These are phyloP conservation scores for Venturia asperata DNA, from an alignment of 2,329 filamentous ascomycete genomes.

Conservation along the genomic window DNA sequence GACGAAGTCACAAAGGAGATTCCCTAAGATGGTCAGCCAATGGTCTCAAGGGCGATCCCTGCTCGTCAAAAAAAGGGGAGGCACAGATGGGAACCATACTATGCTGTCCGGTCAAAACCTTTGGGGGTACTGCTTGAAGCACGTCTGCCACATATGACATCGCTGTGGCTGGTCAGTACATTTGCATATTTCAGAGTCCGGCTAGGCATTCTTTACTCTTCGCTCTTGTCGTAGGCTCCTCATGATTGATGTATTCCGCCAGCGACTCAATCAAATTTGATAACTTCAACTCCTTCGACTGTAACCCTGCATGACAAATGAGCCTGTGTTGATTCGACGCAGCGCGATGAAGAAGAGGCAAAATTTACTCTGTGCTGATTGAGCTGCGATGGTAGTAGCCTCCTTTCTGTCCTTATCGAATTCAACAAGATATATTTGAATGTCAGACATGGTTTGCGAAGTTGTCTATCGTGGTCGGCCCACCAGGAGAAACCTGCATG, in stretches of 20 bases:
- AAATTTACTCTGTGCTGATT: constrained; percentile 36
- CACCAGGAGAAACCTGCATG: not conserved
- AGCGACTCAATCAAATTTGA: constrained; percentile 57
- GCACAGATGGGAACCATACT: constrained; percentile 29
- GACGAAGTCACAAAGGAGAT: constrained; percentile 55
- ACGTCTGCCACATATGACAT: constrained; percentile 47
- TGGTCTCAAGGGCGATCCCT: not conserved
- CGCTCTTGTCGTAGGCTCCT: constrained; percentile 52
- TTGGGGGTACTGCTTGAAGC: constrained; percentile 44
- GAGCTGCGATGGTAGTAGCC: constrained; percentile 37
- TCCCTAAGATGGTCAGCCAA: constrained; percentile 33
- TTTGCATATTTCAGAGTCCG: not conserved
- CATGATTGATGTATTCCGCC: constrained; percentile 60
- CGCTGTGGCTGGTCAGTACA: constrained; percentile 27
- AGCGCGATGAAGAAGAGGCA: constrained; percentile 15
- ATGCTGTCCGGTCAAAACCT: constrained; percentile 54
- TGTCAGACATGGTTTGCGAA: constrained; percentile 41
- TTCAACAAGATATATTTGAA: constrained; percentile 46
- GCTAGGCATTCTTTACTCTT: constrained; percentile 41
- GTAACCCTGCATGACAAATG: constrained; percentile 14
- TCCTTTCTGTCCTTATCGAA: constrained; percentile 43
- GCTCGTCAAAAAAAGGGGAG: not conserved
- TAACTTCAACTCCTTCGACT: constrained; percentile 49
- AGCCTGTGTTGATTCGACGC: constrained; percentile 19
- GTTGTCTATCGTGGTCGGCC: not conserved